These are phyloP conservation scores for Apiospora koreana DNA, from an alignment of 2,329 filamentous ascomycete species.

Conservation along the genomic window DNA sequence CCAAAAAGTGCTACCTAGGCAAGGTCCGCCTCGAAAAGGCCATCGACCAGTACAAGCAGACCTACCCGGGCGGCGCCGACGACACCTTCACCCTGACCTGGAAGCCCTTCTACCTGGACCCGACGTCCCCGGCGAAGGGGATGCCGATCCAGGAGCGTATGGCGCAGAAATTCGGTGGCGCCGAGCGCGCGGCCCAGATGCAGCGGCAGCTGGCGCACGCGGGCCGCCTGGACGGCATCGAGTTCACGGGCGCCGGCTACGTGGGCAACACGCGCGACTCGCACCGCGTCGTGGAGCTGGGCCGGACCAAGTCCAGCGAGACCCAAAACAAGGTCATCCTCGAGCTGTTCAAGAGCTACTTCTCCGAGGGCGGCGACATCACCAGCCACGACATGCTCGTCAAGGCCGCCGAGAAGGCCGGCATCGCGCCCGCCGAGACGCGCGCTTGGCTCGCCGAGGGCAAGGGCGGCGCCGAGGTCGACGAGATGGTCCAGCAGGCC, in stretches of 20 bases:
- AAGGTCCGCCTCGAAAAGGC: constrained; percentile 73
- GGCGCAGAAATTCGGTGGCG: constrained; percentile 66
- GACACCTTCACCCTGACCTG: constrained; percentile 76
- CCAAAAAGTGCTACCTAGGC: constrained; percentile 75
- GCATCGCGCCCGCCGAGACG: constrained; percentile 50
- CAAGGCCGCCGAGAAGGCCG: constrained; percentile 49
- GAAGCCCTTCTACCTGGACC: constrained; percentile 81
- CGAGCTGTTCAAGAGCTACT: constrained; percentile 60
- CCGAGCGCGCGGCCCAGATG: constrained; percentile 57
- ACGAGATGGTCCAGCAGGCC: constrained; percentile 48
- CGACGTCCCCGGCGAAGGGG: constrained; percentile 52
- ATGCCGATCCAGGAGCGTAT: constrained; percentile 54
- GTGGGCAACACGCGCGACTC: constrained; percentile 79
- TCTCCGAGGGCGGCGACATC: constrained; percentile 60
- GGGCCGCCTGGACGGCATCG: constrained; percentile 68
- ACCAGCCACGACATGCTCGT: constrained; percentile 50
- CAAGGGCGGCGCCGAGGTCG: constrained; percentile 47
- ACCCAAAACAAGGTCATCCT: constrained; percentile 59
- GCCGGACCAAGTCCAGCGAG: constrained; percentile 47
- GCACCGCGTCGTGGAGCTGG: constrained; percentile 75
- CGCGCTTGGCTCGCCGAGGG: constrained; percentile 33
- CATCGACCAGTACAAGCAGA: constrained; percentile 65
- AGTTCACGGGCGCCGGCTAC: constrained; percentile 70
- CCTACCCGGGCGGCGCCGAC: constrained; percentile 55
- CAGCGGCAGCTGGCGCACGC: constrained; percentile 49